These are phyloP conservation scores for Irpex lacteus DNA, from an alignment of 1,284 basidiomycete genomes.

Conservation along the genomic window DNA sequence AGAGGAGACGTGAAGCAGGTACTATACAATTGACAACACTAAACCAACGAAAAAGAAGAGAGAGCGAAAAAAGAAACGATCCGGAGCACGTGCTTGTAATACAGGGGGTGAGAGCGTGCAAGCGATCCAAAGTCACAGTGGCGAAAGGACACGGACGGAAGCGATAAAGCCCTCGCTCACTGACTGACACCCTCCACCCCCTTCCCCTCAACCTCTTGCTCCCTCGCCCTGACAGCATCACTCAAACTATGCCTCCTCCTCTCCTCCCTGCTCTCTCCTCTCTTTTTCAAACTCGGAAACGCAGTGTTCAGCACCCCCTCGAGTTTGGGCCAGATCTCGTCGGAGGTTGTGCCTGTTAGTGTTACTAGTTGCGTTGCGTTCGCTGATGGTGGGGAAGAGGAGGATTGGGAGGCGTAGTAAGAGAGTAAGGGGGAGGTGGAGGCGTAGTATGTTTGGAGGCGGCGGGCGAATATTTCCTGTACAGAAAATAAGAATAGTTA, in stretches of 20 bases:
- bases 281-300: slow-evolving; percentile 57
- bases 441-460: slow-evolving; percentile 82
- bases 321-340: slow-evolving; percentile 91
- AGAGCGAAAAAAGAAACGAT: neutral
- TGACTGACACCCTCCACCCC: no score
- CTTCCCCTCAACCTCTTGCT: neutral
- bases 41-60: neutral
- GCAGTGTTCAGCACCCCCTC: slow-evolving; percentile 55
- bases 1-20: no score
- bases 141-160: no score
- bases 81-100: neutral
- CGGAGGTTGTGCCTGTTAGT: slow-evolving; percentile 80
- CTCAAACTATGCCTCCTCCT: slow-evolving; percentile 49
- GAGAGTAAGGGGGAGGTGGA: slow-evolving; percentile 84
- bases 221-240: slow-evolving; percentile 36
- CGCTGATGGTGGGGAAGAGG: no score
- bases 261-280: slow-evolving; percentile 38
- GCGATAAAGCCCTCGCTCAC: no score
- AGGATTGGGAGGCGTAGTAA: slow-evolving; percentile 57
- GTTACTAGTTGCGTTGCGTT: slow-evolving; percentile 54
- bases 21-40: neutral
- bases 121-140: no score
- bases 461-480: slow-evolving; percentile 73
- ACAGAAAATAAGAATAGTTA: slow-evolving; percentile 37
- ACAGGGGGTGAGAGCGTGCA: neutral